Evolutionary conservation across 768 basidiomycete genomes (phyloP), one percentile per base, ranked within the genome.

Genomic region (Macrolepiota dolichaula): DNA sequence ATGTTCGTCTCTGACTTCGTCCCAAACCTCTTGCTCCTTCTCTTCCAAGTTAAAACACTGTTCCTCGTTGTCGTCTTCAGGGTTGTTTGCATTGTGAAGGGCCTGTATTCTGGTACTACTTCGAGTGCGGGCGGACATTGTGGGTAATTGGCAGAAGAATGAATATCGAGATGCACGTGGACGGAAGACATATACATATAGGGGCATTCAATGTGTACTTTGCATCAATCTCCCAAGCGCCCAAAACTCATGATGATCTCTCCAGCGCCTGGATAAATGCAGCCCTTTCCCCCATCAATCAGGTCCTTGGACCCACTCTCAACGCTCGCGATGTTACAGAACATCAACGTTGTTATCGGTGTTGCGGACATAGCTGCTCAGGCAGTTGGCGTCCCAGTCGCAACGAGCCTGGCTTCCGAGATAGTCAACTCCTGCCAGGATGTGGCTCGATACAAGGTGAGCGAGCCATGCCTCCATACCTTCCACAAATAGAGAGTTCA

Each of bases 1-100:
- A 66, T 91, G 85, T 62, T 93, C 89, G 67, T 93, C 92, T 68
- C 84, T 83, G 69, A 93, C 82, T 40, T 84, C 76, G 50, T 89
- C 86, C 89, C 89, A 91, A 38, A 90, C 78, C 35, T 85, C 85
- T 61, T 76, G 79, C 65, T 88, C 88, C 69, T 81, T 85, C 66
- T 82, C 78, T 24, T 68, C 49, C 64, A 66, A 62, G 64, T 65
- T 63, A 22, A 55, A 55, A 9, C 44, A 13, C 37, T 50, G 51
- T 15, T 49, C 42, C 12, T 25, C 32, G 9, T 27, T 44, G 32
- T 46, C 55, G 59, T 22, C 70, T 53, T 72, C 72, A 49, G 64
- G 67, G 2, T 66, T 59, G 17, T 70, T 71, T 29, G 70, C 68
- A 47, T 73, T 71, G 15, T 70, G 66, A 46, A 77, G 75, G 1